Evolutionary conservation across 78 protist species (phyloP).

Genomic region (Tieghemostelium lacteum): DNA sequence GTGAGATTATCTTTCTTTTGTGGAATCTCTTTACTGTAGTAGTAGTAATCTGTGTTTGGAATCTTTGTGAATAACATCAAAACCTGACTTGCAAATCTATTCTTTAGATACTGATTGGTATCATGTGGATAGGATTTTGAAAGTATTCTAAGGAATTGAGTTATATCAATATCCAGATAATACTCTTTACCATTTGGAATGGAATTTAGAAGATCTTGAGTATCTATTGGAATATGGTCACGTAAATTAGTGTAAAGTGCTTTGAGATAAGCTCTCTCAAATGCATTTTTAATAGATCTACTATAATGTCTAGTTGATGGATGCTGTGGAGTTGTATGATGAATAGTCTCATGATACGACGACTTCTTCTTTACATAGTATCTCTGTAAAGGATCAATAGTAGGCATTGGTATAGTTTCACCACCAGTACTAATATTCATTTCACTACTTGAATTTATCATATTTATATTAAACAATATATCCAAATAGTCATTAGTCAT

Average conservation of each 20-base stretch:
- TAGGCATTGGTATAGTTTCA: not conserved
- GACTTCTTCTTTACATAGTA: constrained; percentile 35
- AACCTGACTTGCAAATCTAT: constrained; percentile 22
- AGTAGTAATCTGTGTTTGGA: constrained; percentile 26
- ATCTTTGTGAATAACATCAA: constrained; percentile 26
- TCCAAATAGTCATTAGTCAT: not conserved
- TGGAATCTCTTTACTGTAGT: constrained; percentile 4
- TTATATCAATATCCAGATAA: constrained; percentile 55
- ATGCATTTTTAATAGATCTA: constrained; percentile 15
- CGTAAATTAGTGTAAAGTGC: constrained; percentile 33
- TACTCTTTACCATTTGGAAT: constrained; percentile 65
- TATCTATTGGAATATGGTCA: constrained; percentile 49
- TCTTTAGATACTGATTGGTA: constrained; percentile 12
- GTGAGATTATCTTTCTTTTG: not conserved
- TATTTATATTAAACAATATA: not conserved
- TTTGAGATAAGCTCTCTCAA: constrained; percentile 52
- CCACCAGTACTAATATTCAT: not conserved
- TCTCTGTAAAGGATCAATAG: constrained; percentile 11
- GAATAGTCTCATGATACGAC: constrained; percentile 39
- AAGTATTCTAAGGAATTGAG: constrained; percentile 48
- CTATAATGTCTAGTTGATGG: constrained; percentile 53
- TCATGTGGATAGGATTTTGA: constrained; percentile 52
- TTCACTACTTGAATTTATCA: not conserved
- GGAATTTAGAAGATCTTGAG: constrained; percentile 19
- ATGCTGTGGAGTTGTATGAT: constrained; percentile 77